A percentile compares a stretch with the other conserved stretches of the same genome.
These are phyloP conservation scores for Hypholoma sublateritium DNA, from an alignment of 768 basidiomycete genomes.

Conservation along the genomic window DNA sequence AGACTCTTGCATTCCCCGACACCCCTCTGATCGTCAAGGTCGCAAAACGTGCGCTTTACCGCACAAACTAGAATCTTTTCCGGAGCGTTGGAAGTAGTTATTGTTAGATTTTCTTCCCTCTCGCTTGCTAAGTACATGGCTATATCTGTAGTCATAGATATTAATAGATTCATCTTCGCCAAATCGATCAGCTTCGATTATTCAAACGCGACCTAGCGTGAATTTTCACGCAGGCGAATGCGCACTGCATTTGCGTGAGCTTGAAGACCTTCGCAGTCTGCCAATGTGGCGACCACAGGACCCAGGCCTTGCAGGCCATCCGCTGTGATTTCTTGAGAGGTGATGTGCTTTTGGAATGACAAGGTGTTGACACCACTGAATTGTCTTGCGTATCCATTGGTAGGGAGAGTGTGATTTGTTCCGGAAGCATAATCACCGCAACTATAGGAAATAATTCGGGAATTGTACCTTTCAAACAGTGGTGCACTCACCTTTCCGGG, in stretches of 20 bases:
- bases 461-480: neutral
- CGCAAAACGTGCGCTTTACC: conserved; percentile 89
- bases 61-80: conserved; percentile 62
- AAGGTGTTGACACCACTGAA: conserved; percentile 97
- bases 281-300: conserved; percentile 84
- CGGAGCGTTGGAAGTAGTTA: neutral
- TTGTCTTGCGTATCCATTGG: conserved; percentile 94
- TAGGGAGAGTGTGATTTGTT: conserved; percentile 97
- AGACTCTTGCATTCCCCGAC: conserved; percentile 92
- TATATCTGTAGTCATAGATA: conserved; percentile 26
- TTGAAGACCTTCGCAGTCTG: conserved; percentile 92
- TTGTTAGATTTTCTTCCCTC: neutral
- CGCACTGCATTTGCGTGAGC: conserved; percentile 97
- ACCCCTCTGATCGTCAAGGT: conserved; percentile 90
- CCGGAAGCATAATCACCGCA: conserved; percentile 99
- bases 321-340: conserved; percentile 87
- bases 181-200: neutral
- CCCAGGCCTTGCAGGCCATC: conserved; percentile 79
- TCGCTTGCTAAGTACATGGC: conserved; percentile 5
- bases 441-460: conserved; percentile 38
- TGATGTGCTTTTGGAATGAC: conserved; percentile 99
- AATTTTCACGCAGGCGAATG: conserved; percentile 54
- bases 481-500: conserved; percentile 77
- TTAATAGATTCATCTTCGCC: conserved; percentile 26
- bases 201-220: conserved; percentile 1